A percentile compares a stretch with the other conserved stretches of the same genome.
phyloP scores from a whole-genome alignment of 2,329 filamentous ascomycete genomes.

The Trichoderma sp. region DNA sequence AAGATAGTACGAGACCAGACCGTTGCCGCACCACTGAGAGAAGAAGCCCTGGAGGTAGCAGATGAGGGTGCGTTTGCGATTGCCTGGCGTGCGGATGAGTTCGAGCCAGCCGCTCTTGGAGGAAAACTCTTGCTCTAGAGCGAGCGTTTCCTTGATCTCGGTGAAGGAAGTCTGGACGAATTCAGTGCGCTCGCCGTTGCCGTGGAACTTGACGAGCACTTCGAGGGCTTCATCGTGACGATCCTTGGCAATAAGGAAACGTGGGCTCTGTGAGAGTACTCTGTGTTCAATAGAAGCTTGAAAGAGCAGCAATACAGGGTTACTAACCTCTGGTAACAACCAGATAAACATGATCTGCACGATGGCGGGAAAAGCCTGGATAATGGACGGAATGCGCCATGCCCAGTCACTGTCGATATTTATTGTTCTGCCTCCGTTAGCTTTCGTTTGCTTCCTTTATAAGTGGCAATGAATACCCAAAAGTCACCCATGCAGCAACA shows the following conservation, averaged over 20 bases:
- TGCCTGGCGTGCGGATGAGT: slow-evolving; percentile 13
- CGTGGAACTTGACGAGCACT: slow-evolving; percentile 44
- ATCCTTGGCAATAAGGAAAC: slow-evolving; percentile 36
- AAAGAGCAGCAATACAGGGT: neutral
- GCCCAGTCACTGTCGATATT: slow-evolving; percentile 61
- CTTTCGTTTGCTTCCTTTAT: no score
- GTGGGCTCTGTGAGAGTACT: slow-evolving; percentile 27
- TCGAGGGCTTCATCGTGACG: slow-evolving; percentile 39
- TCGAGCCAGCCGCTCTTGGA: slow-evolving; percentile 17
- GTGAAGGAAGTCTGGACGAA: slow-evolving; percentile 13
- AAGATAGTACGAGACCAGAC: slow-evolving; percentile 18
- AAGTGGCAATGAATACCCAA: neutral
- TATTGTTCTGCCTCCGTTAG: neutral
- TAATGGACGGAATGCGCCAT: slow-evolving; percentile 66
- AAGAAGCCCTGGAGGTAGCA: slow-evolving; percentile 22
- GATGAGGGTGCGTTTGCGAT: slow-evolving; percentile 21
- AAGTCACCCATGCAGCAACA: slow-evolving; percentile 19
- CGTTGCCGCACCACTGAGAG: slow-evolving; percentile 21
- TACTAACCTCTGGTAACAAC: slow-evolving; percentile 59
- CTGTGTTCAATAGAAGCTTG: neutral
- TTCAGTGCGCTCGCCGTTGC: slow-evolving; percentile 16
- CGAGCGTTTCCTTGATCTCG: slow-evolving; percentile 20
- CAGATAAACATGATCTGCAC: slow-evolving; percentile 67
- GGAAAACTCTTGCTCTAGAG: slow-evolving; percentile 3
- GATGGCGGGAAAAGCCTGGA: slow-evolving; percentile 63